phyloP scores from a whole-genome alignment of 495 filamentous ascomycete species.

The Astrothelium subdiscretum region DNA sequence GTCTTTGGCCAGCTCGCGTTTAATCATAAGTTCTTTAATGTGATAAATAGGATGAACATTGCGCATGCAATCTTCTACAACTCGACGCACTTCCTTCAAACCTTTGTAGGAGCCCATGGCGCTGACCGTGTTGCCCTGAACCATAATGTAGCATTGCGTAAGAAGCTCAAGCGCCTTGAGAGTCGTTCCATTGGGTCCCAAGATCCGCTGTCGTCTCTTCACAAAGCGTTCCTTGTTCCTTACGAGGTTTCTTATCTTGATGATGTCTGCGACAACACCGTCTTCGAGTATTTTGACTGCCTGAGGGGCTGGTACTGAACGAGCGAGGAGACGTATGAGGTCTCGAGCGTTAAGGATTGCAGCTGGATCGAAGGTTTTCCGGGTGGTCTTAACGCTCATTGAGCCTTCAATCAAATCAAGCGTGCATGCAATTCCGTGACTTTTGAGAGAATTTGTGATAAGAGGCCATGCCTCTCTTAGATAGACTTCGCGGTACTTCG shows the following conservation, averaged over 20 bases:
- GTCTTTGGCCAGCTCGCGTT: slow-evolving; percentile 93
- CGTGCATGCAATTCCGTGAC: slow-evolving; percentile 70
- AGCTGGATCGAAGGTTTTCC: slow-evolving; percentile 90
- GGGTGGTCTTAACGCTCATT: slow-evolving; percentile 91
- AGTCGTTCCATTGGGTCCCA: slow-evolving; percentile 74
- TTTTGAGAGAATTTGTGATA: slow-evolving; percentile 68
- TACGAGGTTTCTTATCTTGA: slow-evolving; percentile 85
- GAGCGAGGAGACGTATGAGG: slow-evolving; percentile 81
- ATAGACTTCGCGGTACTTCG: slow-evolving; percentile 94
- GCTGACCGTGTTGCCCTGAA: slow-evolving; percentile 92
- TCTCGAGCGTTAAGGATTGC: slow-evolving; percentile 91
- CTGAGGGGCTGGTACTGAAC: slow-evolving; percentile 85
- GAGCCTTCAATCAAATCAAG: slow-evolving; percentile 91
- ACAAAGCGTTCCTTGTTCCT: slow-evolving; percentile 95
- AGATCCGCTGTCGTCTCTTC: slow-evolving; percentile 84
- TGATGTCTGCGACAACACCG: slow-evolving; percentile 77
- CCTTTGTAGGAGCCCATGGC: slow-evolving; percentile 88
- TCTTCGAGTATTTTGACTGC: slow-evolving; percentile 92
- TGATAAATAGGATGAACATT: slow-evolving; percentile 90
- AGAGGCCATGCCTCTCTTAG: slow-evolving; percentile 84
- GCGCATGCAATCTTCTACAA: slow-evolving; percentile 91
- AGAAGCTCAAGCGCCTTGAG: slow-evolving; percentile 94
- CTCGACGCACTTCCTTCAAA: slow-evolving; percentile 79
- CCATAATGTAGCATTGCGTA: slow-evolving; percentile 83
- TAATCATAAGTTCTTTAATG: slow-evolving; percentile 99